phyloP scores from a whole-genome alignment of 2,329 filamentous ascomycete species.

The Ceratocystis variospora region DNA sequence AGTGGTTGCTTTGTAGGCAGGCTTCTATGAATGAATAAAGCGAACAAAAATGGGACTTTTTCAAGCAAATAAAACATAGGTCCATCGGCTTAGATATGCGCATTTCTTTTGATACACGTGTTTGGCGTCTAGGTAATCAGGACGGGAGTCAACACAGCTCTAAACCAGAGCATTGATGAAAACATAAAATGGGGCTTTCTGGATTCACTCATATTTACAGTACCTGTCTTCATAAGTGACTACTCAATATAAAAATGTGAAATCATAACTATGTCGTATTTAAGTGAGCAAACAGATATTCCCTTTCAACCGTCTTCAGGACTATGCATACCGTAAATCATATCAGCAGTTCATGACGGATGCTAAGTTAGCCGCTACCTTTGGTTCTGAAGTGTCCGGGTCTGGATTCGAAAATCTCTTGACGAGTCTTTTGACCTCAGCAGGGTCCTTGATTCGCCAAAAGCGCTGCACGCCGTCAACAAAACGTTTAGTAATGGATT shows the following conservation, averaged over 20 bases:
- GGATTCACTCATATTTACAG: slow-evolving; percentile 11
- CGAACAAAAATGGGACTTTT: slow-evolving; percentile 19
- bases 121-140: slow-evolving; percentile 18
- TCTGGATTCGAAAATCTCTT: slow-evolving; percentile 24
- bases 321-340: no score
- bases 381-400: slow-evolving; percentile 19
- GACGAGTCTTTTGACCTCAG: slow-evolving; percentile 51
- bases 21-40: slow-evolving; percentile 19
- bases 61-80: slow-evolving; percentile 16
- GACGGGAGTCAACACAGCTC: slow-evolving; percentile 12
- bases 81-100: slow-evolving; percentile 19
- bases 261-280: not conserved
- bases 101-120: slow-evolving; percentile 20
- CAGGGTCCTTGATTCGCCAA: slow-evolving; percentile 57
- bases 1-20: slow-evolving; percentile 17
- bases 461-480: slow-evolving; percentile 57
- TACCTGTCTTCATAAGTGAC: slow-evolving; percentile 11
- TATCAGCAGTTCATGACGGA: slow-evolving; percentile 25
- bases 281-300: not conserved
- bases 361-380: slow-evolving; percentile 25
- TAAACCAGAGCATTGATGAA: not conserved
- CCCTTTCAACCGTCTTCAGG: no score
- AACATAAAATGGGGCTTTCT: slow-evolving; percentile 1
- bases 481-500: slow-evolving; percentile 47
- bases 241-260: slow-evolving; percentile 15